Evolutionary conservation across 2,329 filamentous ascomycete species (phyloP), one percentile per base, ranked within the genome.

Genomic region (Neonectria neomacrospora): DNA sequence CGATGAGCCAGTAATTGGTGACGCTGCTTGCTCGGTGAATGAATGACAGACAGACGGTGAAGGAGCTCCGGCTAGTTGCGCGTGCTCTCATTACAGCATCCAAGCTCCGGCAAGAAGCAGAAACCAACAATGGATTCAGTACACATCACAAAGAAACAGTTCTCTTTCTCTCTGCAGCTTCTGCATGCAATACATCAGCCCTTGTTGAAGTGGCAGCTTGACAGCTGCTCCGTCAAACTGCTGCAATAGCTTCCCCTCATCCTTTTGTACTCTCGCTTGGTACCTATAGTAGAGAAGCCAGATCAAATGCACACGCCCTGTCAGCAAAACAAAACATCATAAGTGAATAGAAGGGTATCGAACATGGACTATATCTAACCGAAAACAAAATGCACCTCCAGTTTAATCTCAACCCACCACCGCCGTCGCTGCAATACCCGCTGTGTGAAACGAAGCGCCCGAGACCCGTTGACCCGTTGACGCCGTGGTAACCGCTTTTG

Each of bases 281-380:
- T n/a, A n/a, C n/a, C n/a, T n/a, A n/a, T n/a, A n/a, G n/a, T n/a
- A n/a, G n/a, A n/a, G n/a, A n/a, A n/a, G n/a, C n/a, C n/a, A 58
- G 16, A 18, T 18, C 34, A 39, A 44, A 30, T 20, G 14, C 26
- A 22, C 9, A 20, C n/a, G 5, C 8, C n/a, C 47, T 18, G 18
- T 30, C 28, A 12, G 8, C 26, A 22, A 14, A 18, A 32, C 20
- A 32, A 14, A n/a, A 10, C 12, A 28, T n/a, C 18, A 18, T 18
- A 32, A 61, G 58, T 54, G 50, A 61, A 54, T 64, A 67, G 57
- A 73, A 68, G 71, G 71, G 71, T 73, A 73, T 73, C 71, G 68
- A 73, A 68, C 67, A 69, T 69, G 58, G 59, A 74, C 67, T 67
- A 65, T 34, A 62, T 66, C 64, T 71, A 54, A 65, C 66, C 65